Percentiles rank a stretch among this genome's conserved stretches.
These are phyloP conservation scores for Coemansia sp. DNA, from an alignment of 192 early-diverging fungal species.

Conservation along the genomic window DNA sequence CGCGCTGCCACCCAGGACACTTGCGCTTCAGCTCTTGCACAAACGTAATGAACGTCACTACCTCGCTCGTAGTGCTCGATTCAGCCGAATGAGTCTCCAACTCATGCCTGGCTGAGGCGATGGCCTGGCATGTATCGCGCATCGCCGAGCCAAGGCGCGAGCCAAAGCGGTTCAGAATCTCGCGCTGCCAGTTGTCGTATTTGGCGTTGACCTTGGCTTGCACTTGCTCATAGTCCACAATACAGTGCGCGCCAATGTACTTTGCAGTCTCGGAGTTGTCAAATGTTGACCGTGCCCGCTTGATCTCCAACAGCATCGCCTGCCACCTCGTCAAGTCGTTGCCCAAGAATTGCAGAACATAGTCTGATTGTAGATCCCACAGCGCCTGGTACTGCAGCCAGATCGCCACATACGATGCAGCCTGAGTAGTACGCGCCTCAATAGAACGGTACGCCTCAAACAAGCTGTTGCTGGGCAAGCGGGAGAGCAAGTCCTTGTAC, in stretches of 20 bases:
- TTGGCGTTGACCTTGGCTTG: conserved; percentile 97
- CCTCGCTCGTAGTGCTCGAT: conserved; percentile 82
- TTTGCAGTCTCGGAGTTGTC: conserved; percentile 93
- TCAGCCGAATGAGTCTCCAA: conserved; percentile 89
- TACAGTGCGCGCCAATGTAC: conserved; percentile 78
- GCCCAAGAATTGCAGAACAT: conserved; percentile 80
- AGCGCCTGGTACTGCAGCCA: conserved; percentile 99
- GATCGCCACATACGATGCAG: conserved; percentile 82
- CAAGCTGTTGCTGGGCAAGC: conserved; percentile 68
- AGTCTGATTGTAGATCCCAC: conserved; percentile 93
- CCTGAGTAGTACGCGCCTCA: conserved; percentile 74
- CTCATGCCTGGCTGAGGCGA: conserved; percentile 78
- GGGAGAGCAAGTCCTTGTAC: conserved; percentile 63
- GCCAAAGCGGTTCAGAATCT: conserved; percentile 92
- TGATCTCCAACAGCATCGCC: conserved; percentile 90
- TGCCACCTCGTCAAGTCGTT: conserved; percentile 93
- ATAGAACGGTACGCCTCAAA: conserved; percentile 81
- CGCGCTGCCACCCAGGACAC: conserved; percentile 71
- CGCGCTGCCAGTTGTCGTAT: conserved; percentile 98
- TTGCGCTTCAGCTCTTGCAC: conserved; percentile 93
- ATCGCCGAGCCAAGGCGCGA: conserved; percentile 76
- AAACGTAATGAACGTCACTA: conserved; percentile 92
- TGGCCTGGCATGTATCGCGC: conserved; percentile 72
- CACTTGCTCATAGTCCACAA: conserved; percentile 97
- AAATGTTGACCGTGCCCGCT: conserved; percentile 91